Evolutionary conservation across 2,329 filamentous ascomycete genomes (phyloP).

Genomic region (Colletotrichum sublineola): DNA sequence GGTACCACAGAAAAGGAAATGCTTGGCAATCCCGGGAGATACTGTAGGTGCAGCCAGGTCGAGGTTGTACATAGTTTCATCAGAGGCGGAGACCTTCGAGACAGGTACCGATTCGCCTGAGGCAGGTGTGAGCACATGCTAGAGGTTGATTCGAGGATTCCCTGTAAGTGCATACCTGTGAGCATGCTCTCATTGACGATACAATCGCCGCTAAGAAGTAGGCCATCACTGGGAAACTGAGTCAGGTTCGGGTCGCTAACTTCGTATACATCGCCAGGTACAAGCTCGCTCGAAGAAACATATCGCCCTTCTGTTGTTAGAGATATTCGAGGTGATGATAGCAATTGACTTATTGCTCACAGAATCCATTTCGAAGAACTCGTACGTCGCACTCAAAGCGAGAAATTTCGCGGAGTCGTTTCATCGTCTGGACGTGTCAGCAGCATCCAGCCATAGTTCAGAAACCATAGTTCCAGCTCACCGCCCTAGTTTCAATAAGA

Average conservation of each 20-base stretch:
- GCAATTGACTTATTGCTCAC: conserved; percentile 62
- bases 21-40: conserved; percentile 83
- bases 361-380: conserved; percentile 94
- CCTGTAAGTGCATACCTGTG: conserved; percentile 63
- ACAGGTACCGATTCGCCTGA: conserved; percentile 93
- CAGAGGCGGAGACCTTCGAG: conserved; percentile 87
- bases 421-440: conserved; percentile 77
- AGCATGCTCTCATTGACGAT: conserved; percentile 99
- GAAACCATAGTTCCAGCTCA: conserved; percentile 55
- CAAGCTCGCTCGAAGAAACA: conserved; percentile 86
- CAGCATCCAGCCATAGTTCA: conserved; percentile 32
- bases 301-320: conserved; percentile 71
- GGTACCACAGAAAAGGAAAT: conserved; percentile 95
- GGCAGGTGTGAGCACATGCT: conserved; percentile 13
- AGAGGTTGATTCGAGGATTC: background rate
- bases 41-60: conserved; percentile 86
- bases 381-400: conserved; percentile 95
- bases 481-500: conserved; percentile 87
- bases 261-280: conserved; percentile 97
- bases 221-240: conserved; percentile 92
- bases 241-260: conserved; percentile 91
- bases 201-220: conserved; percentile 92
- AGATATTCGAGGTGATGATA: background rate
- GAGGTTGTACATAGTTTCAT: conserved; percentile 81
- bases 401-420: conserved; percentile 88